Conservation (phyloP, 108 stramenopile genomes). For the Asterionellopsis glacialis region DNA sequence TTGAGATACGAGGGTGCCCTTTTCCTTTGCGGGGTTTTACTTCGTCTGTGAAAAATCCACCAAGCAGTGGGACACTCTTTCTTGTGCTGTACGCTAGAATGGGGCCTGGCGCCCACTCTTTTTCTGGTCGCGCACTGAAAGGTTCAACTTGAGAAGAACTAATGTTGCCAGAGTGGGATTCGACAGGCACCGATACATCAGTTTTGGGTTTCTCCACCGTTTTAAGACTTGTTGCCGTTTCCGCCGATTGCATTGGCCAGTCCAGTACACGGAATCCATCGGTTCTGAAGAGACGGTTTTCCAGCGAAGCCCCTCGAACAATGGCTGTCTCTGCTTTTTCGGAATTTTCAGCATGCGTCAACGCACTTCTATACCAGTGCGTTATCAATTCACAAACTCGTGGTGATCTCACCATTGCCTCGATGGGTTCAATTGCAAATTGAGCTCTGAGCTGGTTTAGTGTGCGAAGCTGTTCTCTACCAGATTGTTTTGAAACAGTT, state of each 20-base stretch:
- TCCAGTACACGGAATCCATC: slow-evolving; percentile 51
- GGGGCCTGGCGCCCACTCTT: slow-evolving; percentile 7
- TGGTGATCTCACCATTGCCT: slow-evolving; percentile 40
- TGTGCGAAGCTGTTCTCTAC: neutral
- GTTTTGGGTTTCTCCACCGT: too few relatives aligned
- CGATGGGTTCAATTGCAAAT: slow-evolving; percentile 36
- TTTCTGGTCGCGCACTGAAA: neutral
- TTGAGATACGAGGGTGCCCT: slow-evolving; percentile 37
- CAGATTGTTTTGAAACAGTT: neutral
- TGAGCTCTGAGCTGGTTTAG: slow-evolving; percentile 14
- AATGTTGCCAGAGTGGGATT: neutral
- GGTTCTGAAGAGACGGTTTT: slow-evolving; percentile 24
- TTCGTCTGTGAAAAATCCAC: slow-evolving; percentile 22
- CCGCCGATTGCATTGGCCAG: slow-evolving; percentile 55
- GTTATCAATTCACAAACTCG: slow-evolving; percentile 39
- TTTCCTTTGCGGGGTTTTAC: neutral
- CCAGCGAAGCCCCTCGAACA: slow-evolving; percentile 11
- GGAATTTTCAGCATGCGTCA: slow-evolving; percentile 16
- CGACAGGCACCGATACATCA: too few relatives aligned
- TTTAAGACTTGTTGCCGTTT: too few relatives aligned
- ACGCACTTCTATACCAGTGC: slow-evolving; percentile 40
- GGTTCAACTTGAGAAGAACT: neutral
- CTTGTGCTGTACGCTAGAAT: slow-evolving; percentile 39
- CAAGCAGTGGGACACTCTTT: slow-evolving; percentile 46
- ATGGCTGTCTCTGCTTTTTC: slow-evolving; percentile 4